Base-by-base conservation (phyloP, 225 moss, liverwort and hornwort genomes). In the Marchantia polymorpha region DNA sequence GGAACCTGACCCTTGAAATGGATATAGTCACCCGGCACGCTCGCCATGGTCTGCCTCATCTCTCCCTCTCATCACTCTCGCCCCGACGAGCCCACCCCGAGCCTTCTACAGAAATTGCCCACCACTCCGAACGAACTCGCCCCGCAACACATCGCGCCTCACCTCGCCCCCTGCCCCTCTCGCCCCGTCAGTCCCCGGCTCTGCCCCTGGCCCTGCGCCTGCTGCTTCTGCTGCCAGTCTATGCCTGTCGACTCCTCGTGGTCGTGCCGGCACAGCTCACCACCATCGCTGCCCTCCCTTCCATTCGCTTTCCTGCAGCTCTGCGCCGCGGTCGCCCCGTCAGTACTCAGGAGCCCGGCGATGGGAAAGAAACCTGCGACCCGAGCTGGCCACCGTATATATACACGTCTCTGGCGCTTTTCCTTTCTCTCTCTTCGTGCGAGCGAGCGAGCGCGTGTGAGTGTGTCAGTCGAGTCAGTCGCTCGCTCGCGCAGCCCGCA, bases 1-100 rank as follows among this genome's bases (percentile, higher is more conserved):
- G 99, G 99, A 75, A 99, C 99, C 78, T 87, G 92, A 81, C 91
- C 94, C 87, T 99, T 99, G 77, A 99, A 99, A 86, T 99, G 86
- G 69, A 95, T 87, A 78, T 92, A 99, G 64, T 99, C 93, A 58
- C 99, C 95, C 25, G 97, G 91, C 55, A 87, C 88, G 83, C 87
- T 93, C 73, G 84, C 89, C 97, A 99, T 95, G 63, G 83, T 84
- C 85, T 89, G 85, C 89, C 86, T 82, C 89, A 88, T 90, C 52
- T 85, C 84, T 83, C 76, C 63, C 77, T 48, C 84, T 76, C 84
- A 55, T 61, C 14, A 79, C 76, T 69, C 69, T 67, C 66, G 60
- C 22, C 20, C 23, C n/a, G 39, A 39, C 13, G 47, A 47, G n/a
- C 76, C 60, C 15, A 27, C 49, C 46, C 47, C 47, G 46, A n/a